Evolutionary conservation across 1,139 yeast genomes (phyloP).

Genomic region (Scheffersomyces parashehatae): DNA sequence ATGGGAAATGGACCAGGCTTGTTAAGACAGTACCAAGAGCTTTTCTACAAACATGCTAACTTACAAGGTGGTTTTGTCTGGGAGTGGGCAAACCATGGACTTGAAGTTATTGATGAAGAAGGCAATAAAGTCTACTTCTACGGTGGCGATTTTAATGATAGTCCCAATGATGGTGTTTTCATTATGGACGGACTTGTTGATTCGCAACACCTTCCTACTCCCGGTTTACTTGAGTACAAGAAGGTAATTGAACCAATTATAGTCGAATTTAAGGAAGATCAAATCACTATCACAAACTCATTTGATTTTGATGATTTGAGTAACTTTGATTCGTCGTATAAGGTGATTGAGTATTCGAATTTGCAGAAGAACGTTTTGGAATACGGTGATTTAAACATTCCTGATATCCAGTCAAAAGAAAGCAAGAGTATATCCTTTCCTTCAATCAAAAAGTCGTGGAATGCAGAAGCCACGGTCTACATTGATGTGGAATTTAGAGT

Average conservation of each 20-base stretch:
- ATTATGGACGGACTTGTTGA: slow-evolving; percentile 35
- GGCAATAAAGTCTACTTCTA: slow-evolving; percentile 22
- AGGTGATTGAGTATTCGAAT: slow-evolving; percentile 3
- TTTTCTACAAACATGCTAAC: slow-evolving; percentile 25
- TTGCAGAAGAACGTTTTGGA: slow-evolving; percentile 5
- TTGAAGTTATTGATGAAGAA: slow-evolving; percentile 11
- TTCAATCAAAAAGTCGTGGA: background rate
- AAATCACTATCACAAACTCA: slow-evolving; percentile 9
- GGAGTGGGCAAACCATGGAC: slow-evolving; percentile 42
- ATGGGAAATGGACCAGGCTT: slow-evolving; percentile 42
- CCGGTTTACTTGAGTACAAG: slow-evolving; percentile 29
- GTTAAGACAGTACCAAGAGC: slow-evolving; percentile 28
- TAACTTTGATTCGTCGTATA: slow-evolving; percentile 4
- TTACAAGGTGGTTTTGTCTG: slow-evolving; percentile 37
- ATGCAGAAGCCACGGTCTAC: slow-evolving; percentile 2
- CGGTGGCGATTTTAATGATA: slow-evolving; percentile 38
- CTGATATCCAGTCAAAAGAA: slow-evolving; percentile 5
- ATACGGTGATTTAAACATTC: slow-evolving; percentile 6
- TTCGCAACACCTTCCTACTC: slow-evolving; percentile 32
- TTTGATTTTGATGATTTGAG: slow-evolving; percentile 14
- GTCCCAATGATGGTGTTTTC: slow-evolving; percentile 32
- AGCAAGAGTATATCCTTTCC: slow-evolving; percentile 2
- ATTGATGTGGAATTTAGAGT: slow-evolving; percentile 9
- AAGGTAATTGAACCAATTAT: slow-evolving; percentile 28
- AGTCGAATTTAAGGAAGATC: slow-evolving; percentile 9